phyloP scores from a whole-genome alignment of 768 basidiomycete genomes.

The Termitomyces heimii region DNA sequence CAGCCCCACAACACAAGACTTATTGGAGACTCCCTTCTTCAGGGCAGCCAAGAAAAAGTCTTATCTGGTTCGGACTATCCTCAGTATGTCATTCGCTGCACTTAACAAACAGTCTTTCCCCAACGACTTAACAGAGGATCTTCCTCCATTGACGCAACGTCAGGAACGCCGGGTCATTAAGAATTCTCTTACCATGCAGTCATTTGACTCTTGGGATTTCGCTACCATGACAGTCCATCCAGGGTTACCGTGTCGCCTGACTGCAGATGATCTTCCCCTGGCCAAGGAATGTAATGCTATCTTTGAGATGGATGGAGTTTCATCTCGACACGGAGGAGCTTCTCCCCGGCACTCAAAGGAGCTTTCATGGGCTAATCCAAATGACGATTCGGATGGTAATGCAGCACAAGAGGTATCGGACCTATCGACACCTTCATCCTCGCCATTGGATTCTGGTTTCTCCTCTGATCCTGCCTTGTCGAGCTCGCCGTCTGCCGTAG shows the following conservation, averaged over 20 bases:
- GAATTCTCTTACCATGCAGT: constrained; percentile 30
- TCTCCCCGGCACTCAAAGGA: not conserved
- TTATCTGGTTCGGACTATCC: constrained; percentile 70
- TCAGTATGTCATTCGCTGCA: constrained; percentile 37
- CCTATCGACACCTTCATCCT: constrained; percentile 14
- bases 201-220: constrained; percentile 84
- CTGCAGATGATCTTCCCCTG: constrained; percentile 18
- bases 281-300: constrained; percentile 20
- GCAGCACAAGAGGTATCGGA: constrained; percentile 3
- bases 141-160: constrained; percentile 68
- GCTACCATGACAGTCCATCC: constrained; percentile 41
- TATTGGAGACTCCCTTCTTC: constrained; percentile 80
- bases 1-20: constrained; percentile 72
- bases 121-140: constrained; percentile 34
- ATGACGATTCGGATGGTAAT: constrained; percentile 3
- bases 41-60: constrained; percentile 71
- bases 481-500: constrained; percentile 5
- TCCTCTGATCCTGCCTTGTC: constrained; percentile 2
- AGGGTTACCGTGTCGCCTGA: constrained; percentile 21
- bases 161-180: constrained; percentile 59
- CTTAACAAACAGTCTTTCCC: not conserved
- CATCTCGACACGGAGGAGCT: not conserved
- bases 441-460: constrained; percentile 12
- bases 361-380: not conserved
- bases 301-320: constrained; percentile 32